These are phyloP conservation scores for Coniella lustricola DNA, from an alignment of 2,329 filamentous ascomycete species.

Conservation along the genomic window DNA sequence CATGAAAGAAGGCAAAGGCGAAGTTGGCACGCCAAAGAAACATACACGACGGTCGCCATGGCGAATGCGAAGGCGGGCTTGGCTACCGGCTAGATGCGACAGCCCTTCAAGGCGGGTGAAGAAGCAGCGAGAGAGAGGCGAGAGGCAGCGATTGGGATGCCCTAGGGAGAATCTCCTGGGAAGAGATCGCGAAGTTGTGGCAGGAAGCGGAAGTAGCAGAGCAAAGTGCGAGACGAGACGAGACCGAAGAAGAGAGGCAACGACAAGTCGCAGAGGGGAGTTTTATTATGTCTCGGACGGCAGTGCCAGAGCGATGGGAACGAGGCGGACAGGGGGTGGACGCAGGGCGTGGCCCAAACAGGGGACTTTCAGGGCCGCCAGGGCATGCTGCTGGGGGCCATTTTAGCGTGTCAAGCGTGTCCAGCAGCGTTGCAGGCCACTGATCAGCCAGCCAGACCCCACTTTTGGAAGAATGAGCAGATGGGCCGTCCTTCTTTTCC, in stretches of 20 bases:
- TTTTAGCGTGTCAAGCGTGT: background rate
- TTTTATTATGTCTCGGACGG: slow-evolving; percentile 5
- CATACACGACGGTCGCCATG: slow-evolving; percentile 16
- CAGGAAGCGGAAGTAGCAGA: background rate
- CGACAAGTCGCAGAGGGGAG: slow-evolving; percentile 5
- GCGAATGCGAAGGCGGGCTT: background rate
- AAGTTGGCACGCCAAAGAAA: background rate
- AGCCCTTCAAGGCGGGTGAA: background rate
- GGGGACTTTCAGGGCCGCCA: no score
- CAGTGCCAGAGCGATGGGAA: background rate
- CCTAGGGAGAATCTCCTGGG: no score
- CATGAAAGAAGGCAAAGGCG: no score
- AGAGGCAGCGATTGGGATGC: no score
- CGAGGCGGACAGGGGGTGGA: background rate
- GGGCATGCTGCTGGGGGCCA: no score
- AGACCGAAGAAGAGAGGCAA: background rate
- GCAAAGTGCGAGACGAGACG: background rate
- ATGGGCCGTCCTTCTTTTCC: slow-evolving; percentile 25
- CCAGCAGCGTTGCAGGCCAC: background rate
- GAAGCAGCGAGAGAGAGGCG: background rate
- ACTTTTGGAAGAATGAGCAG: slow-evolving; percentile 29
- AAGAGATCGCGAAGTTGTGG: background rate
- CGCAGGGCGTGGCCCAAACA: no score
- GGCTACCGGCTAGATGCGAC: slow-evolving; percentile 4
- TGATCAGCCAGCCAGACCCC: slow-evolving; percentile 12